Evolutionary conservation across 805 yeast species (phyloP).

Genomic region (Candida methanosorbosa): DNA sequence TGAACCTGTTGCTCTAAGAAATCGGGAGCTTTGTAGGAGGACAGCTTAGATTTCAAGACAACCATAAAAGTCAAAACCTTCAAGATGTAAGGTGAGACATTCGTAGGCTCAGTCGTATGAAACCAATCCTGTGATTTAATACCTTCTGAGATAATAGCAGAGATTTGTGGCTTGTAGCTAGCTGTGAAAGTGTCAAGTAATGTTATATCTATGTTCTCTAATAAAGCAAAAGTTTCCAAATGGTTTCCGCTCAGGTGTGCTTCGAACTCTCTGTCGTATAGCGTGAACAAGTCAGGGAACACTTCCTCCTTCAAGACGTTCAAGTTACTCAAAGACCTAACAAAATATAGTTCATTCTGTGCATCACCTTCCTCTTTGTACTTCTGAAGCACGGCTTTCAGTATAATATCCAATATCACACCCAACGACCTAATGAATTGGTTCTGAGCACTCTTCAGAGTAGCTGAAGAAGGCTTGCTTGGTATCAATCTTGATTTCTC

Average conservation of each 20-base stretch:
- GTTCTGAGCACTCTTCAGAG: constrained; percentile 20
- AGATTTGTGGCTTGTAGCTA: constrained; percentile 34
- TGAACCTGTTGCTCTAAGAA: constrained; percentile 13
- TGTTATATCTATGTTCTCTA: constrained; percentile 41
- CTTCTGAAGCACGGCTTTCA: constrained; percentile 32
- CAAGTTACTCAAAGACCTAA: constrained; percentile 44
- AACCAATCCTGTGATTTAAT: constrained; percentile 35
- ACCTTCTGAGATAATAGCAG: constrained; percentile 31
- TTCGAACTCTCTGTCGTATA: constrained; percentile 43
- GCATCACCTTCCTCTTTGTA: constrained; percentile 13
- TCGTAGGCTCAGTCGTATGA: constrained; percentile 2
- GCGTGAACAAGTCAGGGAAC: constrained; percentile 39
- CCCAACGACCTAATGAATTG: constrained; percentile 28
- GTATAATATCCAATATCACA: constrained; percentile 31
- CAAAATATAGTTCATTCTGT: constrained; percentile 14
- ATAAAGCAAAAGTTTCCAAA: constrained; percentile 33
- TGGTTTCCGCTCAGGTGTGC: constrained; percentile 33
- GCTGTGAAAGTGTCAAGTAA: constrained; percentile 46
- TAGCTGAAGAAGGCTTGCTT: constrained; percentile 23
- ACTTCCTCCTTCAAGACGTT: constrained; percentile 35
- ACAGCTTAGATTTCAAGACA: constrained; percentile 17
- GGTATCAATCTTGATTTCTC: constrained; percentile 7
- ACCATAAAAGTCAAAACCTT: constrained; percentile 17
- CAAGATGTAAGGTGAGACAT: constrained; percentile 14
- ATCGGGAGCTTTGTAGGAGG: constrained; percentile 10